These are phyloP conservation scores for Atkinsonella texensis DNA, from an alignment of 2,329 filamentous ascomycete species.

Conservation along the genomic window DNA sequence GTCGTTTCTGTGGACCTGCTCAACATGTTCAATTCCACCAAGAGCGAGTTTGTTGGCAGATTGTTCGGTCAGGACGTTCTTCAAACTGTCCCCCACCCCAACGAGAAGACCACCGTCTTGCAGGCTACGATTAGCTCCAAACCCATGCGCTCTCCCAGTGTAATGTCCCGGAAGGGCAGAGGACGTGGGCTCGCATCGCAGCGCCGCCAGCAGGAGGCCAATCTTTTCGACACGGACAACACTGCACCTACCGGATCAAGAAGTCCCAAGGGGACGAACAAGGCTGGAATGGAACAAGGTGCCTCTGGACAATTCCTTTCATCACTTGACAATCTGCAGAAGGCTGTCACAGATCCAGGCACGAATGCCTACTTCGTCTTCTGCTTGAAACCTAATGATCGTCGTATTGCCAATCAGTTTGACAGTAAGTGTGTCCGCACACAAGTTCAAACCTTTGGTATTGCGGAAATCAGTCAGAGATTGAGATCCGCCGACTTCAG, in stretches of 20 bases:
- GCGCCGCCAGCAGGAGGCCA: constrained; percentile 28
- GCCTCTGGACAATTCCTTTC: constrained; percentile 87
- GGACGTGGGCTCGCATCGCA: constrained; percentile 22
- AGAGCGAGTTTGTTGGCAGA: constrained; percentile 76
- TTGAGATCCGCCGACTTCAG: constrained; percentile 91
- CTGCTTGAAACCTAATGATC: constrained; percentile 93
- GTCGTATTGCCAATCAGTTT: constrained; percentile 95
- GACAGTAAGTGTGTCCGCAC: constrained; percentile 96
- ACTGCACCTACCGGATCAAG: constrained; percentile 29
- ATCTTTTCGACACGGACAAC: constrained; percentile 2
- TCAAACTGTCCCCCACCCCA: constrained; percentile 84
- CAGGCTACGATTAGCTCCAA: constrained; percentile 95
- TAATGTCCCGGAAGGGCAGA: constrained; percentile 66
- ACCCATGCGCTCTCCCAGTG: constrained; percentile 81
- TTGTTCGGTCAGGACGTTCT: constrained; percentile 94
- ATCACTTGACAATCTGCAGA: constrained; percentile 80
- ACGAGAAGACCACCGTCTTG: constrained; percentile 82
- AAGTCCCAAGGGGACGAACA: constrained; percentile 23
- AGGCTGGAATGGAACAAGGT: constrained; percentile 52
- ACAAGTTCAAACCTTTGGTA: constrained; percentile 89
- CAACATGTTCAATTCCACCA: constrained; percentile 81
- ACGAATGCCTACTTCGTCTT: constrained; percentile 95
- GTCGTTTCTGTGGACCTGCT: constrained; percentile 92
- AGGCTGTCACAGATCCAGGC: constrained; percentile 68
- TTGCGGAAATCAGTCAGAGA: constrained; percentile 91